phyloP scores from a whole-genome alignment of 2,329 filamentous ascomycete genomes.

The Akanthomyces dipterigenus region DNA sequence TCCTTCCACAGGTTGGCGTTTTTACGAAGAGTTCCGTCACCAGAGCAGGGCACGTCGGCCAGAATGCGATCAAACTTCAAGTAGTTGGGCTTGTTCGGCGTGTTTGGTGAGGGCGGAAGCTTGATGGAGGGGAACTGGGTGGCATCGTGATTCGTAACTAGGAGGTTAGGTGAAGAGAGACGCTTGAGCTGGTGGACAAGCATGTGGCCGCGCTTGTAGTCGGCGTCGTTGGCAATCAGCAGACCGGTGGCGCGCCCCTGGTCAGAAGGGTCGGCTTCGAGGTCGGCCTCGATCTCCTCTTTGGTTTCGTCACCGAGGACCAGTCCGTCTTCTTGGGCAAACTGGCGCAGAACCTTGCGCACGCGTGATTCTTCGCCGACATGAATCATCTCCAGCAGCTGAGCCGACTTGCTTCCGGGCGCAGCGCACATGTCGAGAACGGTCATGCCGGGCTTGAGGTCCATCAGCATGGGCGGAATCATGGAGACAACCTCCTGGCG shows the following conservation, averaged over 20 bases:
- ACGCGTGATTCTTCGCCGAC: slow-evolving; percentile 85
- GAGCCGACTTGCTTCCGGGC: slow-evolving; percentile 92
- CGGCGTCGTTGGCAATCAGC: slow-evolving; percentile 90
- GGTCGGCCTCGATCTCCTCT: slow-evolving; percentile 41
- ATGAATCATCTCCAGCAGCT: slow-evolving; percentile 92
- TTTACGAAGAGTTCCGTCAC: slow-evolving; percentile 89
- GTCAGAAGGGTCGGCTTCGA: slow-evolving; percentile 58
- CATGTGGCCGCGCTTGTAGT: slow-evolving; percentile 97
- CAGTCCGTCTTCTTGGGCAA: slow-evolving; percentile 54
- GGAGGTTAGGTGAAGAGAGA: slow-evolving; percentile 88
- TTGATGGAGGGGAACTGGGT: slow-evolving; percentile 91
- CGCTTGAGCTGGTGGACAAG: slow-evolving; percentile 96
- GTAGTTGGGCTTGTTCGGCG: slow-evolving; percentile 57
- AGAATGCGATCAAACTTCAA: slow-evolving; percentile 96
- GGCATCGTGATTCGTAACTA: slow-evolving; percentile 97
- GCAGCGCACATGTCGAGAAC: slow-evolving; percentile 95
- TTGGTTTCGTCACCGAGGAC: slow-evolving; percentile 42
- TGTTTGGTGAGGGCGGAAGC: slow-evolving; percentile 56
- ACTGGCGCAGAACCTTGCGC: slow-evolving; percentile 58
- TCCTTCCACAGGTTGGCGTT: slow-evolving; percentile 93
- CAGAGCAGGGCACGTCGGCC: slow-evolving; percentile 93
- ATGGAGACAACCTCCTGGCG: slow-evolving; percentile 97
- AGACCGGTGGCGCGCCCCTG: slow-evolving; percentile 85
- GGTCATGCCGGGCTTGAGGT: slow-evolving; percentile 83
- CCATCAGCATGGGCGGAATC: slow-evolving; percentile 93